Evolutionary conservation across 2,329 filamentous ascomycete species (phyloP).

Genomic region (Talaromyces verruculosus): DNA sequence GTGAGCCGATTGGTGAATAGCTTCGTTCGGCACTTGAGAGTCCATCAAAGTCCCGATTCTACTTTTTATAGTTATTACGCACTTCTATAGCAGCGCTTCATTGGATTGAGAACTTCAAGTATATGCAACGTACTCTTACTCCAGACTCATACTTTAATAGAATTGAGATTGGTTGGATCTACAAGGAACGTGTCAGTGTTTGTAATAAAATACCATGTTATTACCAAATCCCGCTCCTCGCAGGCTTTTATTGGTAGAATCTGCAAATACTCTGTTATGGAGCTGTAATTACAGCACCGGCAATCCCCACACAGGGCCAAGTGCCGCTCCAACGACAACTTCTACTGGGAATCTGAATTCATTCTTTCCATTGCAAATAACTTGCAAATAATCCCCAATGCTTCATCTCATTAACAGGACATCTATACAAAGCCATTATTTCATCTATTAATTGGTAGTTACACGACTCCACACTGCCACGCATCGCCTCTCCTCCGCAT

Average conservation of each 20-base stretch:
- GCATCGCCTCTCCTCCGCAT: constrained; percentile 8
- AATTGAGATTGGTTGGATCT: background rate
- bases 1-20: background rate
- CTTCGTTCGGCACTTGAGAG: constrained; percentile 2
- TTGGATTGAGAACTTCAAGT: background rate
- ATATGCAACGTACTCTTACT: background rate
- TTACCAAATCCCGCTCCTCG: background rate
- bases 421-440: background rate
- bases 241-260: background rate
- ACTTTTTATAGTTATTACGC: background rate
- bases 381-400: background rate
- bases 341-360: background rate
- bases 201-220: background rate
- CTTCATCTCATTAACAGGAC: background rate
- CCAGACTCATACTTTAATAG: background rate
- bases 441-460: background rate
- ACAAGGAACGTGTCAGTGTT: background rate
- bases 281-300: background rate
- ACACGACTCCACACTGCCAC: background rate
- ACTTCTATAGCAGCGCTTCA: background rate
- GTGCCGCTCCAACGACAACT: background rate
- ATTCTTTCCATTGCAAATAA: background rate
- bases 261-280: background rate
- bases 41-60: background rate
- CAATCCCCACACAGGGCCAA: constrained; percentile 2